Evolutionary conservation across 345 rosid species (phyloP), one percentile per base, ranked within the genome.

Genomic region (Salix dunnii): DNA sequence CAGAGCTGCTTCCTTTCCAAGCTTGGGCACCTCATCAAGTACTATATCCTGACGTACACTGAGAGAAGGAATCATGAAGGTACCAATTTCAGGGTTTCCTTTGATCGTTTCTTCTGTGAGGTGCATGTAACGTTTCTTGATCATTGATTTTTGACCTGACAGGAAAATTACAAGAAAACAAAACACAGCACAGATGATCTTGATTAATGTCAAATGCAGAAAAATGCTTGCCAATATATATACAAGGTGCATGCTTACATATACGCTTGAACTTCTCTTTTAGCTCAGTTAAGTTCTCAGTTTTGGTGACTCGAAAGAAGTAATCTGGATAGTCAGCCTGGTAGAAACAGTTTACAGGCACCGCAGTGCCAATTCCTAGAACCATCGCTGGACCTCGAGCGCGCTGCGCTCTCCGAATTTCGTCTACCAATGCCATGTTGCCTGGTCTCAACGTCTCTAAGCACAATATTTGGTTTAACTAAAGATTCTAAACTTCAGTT

Each of bases 1-100:
- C 21, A 80, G 71, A 0, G 97, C 97, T 0, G 97, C 97, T 67
- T 90, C 93, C 76, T 92, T 92, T 1, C 97, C 97, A 5, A 92
- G 85, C 84, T 86, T 92, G 8, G 97, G 97, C 14, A 90, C 85
- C 70, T 92, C 95, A 12, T 88, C 95, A 25, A 92, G 92, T 73
- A 90, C 92, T 16, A 92, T 85, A 78, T 92, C 95, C 49, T 92
- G 97, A 9, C 97, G 82, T 0, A 83, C 92, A 66, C 90, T 92
- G 6, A 90, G 83, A 2, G 97, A 92, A 16, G 92, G 87, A 12
- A 91, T 91, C 93, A 84, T 85, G 82, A 87, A 89, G 7, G 86
- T 91, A 11, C 93, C 89, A 81, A 92, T 86, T 71, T 81, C 76
- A 0, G 92, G 87, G 40, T 89, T 87, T 9, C 89, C 91, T 74